Percentiles rank a stretch among this genome's conserved stretches.
phyloP scores from a whole-genome alignment of 768 basidiomycete genomes.

The Kwoniella dendrophila region DNA sequence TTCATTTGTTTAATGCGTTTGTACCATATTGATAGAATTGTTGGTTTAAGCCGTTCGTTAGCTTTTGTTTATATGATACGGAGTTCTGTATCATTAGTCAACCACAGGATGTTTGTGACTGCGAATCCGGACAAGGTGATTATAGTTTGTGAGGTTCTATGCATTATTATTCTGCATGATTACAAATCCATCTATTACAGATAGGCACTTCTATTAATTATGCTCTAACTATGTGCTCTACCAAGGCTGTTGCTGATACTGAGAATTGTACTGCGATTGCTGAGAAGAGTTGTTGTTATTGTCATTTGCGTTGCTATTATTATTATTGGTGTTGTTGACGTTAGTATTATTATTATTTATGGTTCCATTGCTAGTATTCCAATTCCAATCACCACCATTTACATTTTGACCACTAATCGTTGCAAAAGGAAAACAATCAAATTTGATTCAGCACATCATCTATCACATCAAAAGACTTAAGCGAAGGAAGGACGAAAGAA shows the following conservation, averaged over 20 bases:
- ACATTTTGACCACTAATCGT: slow-evolving; percentile 9
- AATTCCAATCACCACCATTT: slow-evolving; percentile 16
- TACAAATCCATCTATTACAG: not conserved
- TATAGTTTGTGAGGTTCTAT: too few relatives aligned
- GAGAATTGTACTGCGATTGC: not conserved
- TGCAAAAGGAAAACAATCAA: not conserved
- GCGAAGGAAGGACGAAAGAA: slow-evolving; percentile 1
- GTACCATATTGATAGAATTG: too few relatives aligned
- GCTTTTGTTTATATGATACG: too few relatives aligned
- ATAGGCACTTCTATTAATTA: too few relatives aligned
- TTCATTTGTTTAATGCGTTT: too few relatives aligned
- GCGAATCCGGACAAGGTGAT: too few relatives aligned
- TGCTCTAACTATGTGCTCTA: not conserved
- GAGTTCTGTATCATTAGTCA: too few relatives aligned
- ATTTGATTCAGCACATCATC: not conserved
- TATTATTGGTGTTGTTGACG: not conserved
- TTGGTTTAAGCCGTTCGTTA: too few relatives aligned
- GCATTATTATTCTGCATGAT: too few relatives aligned
- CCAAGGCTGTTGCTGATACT: not conserved
- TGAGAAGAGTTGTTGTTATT: not conserved
- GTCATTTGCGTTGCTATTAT: not conserved
- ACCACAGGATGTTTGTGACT: too few relatives aligned
- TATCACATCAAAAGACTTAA: not conserved
- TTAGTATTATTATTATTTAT: not conserved
- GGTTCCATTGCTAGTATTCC: not conserved